Conservation (phyloP, 148 eudicot genomes). For the Heliamphora exappendiculata region DNA sequence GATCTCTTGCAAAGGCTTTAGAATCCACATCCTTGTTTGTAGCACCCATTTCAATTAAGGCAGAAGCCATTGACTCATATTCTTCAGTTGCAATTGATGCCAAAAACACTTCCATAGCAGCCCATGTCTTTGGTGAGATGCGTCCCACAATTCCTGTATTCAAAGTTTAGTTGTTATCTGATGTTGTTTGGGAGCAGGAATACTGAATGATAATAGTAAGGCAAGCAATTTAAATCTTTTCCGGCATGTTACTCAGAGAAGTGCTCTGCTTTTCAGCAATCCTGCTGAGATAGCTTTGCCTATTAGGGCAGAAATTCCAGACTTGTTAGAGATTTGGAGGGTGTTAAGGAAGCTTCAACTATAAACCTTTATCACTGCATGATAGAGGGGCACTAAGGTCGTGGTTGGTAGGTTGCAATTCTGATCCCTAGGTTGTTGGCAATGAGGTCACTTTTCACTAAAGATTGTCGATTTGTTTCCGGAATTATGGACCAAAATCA, state of each 20-base stretch:
- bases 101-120: constrained; percentile 87
- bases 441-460: no score
- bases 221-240: neutral
- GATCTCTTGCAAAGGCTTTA: constrained; percentile 74
- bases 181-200: neutral
- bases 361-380: neutral
- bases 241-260: neutral
- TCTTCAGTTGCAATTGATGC: constrained; percentile 74
- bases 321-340: no score
- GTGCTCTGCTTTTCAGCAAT: neutral
- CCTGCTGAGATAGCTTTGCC: neutral
- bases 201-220: neutral
- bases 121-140: constrained; percentile 90
- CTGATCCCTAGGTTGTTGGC: no score
- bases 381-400: neutral
- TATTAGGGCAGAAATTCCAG: no score
- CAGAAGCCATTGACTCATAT: constrained; percentile 83
- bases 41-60: constrained; percentile 93
- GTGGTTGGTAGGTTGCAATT: neutral
- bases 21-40: constrained; percentile 68
- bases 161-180: constrained; percentile 1
- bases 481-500: no score
- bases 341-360: neutral
- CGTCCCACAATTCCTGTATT: constrained; percentile 92
- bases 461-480: no score